Conservation (phyloP, 202 grass and related monocot genomes). For the Panicum hallii region DNA sequence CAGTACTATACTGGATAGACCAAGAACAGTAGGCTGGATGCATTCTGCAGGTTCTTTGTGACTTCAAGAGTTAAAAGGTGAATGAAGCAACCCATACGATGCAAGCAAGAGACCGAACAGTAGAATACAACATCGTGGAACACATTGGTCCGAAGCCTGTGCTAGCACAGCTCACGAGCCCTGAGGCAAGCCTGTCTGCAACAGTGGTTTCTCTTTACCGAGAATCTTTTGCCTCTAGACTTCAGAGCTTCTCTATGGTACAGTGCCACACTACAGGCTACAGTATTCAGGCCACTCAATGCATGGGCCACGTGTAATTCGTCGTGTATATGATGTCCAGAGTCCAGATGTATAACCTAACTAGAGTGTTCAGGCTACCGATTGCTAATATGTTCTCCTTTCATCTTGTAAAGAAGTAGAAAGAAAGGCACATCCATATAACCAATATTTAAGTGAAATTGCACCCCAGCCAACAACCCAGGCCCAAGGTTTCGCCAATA, state of each 20-base stretch:
- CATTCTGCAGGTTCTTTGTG: not conserved
- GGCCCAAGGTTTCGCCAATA: not conserved
- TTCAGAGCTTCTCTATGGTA: constrained; percentile 17
- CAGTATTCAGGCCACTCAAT: not conserved
- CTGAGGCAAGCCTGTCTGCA: not conserved
- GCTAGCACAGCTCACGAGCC: constrained; percentile 21
- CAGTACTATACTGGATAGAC: not conserved
- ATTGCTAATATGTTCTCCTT: not conserved
- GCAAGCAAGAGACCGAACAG: constrained; percentile 4
- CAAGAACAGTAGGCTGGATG: not conserved
- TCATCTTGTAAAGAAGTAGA: not conserved
- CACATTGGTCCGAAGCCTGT: constrained; percentile 48
- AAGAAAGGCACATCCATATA: not conserved
- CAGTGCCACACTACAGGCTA: not conserved
- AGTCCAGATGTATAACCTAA: too few species aligned
- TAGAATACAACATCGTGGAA: constrained; percentile 3
- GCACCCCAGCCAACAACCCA: too few species aligned
- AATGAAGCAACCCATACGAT: not conserved
- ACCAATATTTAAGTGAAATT: not conserved
- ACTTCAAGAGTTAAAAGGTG: not conserved
- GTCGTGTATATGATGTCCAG: not conserved
- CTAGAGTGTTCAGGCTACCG: not conserved
- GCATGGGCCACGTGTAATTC: not conserved
- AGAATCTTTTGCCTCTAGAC: constrained; percentile 37
- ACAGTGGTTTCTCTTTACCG: constrained; percentile 46